Conservation (phyloP, 768 basidiomycete genomes). For the Collybia nuda region DNA sequence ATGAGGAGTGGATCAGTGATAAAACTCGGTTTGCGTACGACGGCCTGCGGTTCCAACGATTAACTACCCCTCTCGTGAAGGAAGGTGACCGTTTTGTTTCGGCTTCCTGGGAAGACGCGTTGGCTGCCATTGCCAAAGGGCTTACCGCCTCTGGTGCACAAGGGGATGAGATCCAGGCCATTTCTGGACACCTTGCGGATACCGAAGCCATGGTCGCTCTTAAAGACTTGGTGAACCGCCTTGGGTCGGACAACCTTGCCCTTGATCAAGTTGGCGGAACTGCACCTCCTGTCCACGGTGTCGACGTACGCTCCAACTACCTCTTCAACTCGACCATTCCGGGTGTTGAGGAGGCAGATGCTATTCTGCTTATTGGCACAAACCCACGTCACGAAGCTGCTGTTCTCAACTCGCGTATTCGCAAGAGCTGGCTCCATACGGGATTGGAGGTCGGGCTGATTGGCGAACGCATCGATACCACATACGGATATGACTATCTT, state of each 20-base stretch:
- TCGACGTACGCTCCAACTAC: constrained; percentile 94
- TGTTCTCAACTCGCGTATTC: constrained; percentile 94
- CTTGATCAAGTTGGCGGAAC: constrained; percentile 74
- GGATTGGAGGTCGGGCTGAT: constrained; percentile 86
- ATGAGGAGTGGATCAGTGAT: constrained; percentile 99
- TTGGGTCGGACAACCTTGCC: constrained; percentile 92
- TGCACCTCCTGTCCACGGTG: constrained; percentile 69
- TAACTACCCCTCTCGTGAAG: constrained; percentile 90
- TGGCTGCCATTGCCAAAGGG: constrained; percentile 77
- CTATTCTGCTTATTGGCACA: constrained; percentile 90
- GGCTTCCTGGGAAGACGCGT: constrained; percentile 88
- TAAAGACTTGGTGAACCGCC: constrained; percentile 89
- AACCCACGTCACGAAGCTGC: constrained; percentile 98
- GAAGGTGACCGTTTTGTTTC: constrained; percentile 91
- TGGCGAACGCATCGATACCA: constrained; percentile 87
- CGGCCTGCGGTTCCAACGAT: constrained; percentile 90
- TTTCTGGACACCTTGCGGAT: constrained; percentile 92
- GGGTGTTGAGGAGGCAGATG: constrained; percentile 89
- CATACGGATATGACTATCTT: constrained; percentile 92
- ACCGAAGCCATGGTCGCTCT: constrained; percentile 91
- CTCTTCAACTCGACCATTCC: constrained; percentile 94
- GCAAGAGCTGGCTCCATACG: constrained; percentile 91
- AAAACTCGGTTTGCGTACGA: constrained; percentile 98
- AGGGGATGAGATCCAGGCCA: constrained; percentile 91
- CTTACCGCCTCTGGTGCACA: constrained; percentile 77